phyloP scores from a whole-genome alignment of 345 rosid species.

The Hirschfeldia incana region DNA sequence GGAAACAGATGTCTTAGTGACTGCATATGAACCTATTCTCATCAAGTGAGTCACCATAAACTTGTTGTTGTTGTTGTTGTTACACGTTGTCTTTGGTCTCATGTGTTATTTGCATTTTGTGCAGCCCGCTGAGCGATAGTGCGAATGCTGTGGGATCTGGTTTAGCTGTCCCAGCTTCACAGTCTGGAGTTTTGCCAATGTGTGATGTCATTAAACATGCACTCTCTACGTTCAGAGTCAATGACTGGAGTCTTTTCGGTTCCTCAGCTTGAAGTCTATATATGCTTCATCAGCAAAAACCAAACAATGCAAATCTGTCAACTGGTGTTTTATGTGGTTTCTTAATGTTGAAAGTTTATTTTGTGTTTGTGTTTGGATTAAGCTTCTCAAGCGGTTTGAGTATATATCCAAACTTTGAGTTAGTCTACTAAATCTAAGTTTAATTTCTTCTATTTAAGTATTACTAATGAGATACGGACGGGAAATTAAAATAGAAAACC shows the following conservation, averaged over 20 bases:
- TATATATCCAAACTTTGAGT: no score
- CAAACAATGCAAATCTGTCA: not conserved
- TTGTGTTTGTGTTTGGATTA: not conserved
- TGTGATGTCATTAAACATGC: conserved; percentile 65
- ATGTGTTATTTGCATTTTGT: conserved; percentile 7
- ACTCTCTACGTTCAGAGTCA: conserved; percentile 64
- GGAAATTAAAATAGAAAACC: no score
- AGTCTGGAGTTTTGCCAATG: conserved; percentile 63
- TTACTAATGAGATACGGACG: no score
- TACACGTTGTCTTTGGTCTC: not conserved
- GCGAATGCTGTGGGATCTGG: conserved; percentile 72
- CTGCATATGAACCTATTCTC: conserved; percentile 66
- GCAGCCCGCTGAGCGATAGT: conserved; percentile 77
- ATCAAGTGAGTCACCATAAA: conserved; percentile 53
- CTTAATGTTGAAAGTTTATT: not conserved
- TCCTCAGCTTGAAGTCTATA: conserved; percentile 29
- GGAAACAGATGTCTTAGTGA: conserved; percentile 70
- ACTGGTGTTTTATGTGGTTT: not conserved
- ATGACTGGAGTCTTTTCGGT: conserved; percentile 75
- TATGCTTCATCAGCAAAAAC: no score
- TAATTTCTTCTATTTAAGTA: not conserved
- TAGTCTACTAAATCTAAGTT: no score
- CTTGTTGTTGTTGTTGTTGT: not conserved
- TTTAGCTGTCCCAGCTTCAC: conserved; percentile 55
- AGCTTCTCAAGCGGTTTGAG: not conserved